Evolutionary conservation across 768 basidiomycete species (phyloP).

Genomic region (Agaricus blazei): DNA sequence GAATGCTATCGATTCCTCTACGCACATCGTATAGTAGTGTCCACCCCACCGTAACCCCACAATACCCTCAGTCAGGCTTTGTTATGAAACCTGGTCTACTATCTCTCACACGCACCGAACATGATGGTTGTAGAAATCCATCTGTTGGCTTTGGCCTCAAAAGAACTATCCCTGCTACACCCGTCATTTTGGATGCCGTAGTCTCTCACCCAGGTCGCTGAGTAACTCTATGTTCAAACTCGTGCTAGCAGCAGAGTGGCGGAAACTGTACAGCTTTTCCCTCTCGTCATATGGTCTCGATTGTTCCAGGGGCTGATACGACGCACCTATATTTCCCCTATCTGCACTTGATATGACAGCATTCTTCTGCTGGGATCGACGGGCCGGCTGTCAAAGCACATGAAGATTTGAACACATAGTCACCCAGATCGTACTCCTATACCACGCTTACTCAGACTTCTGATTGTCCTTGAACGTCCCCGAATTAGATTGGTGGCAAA

Average conservation of each 20-base stretch:
- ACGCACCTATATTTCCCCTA: constrained; percentile 78
- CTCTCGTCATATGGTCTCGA: constrained; percentile 54
- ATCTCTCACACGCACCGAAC: constrained; percentile 47
- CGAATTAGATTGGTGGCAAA: no score
- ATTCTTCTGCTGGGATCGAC: constrained; percentile 71
- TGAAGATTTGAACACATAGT: constrained; percentile 48
- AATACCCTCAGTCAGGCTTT: no score
- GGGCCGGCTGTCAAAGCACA: constrained; percentile 63
- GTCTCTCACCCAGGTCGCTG: constrained; percentile 14
- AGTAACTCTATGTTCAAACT: no score
- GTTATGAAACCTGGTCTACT: constrained; percentile 69
- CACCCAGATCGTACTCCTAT: constrained; percentile 74
- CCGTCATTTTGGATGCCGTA: constrained; percentile 77
- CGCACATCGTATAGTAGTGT: constrained; percentile 11
- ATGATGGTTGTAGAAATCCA: constrained; percentile 13
- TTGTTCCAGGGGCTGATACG: constrained; percentile 60
- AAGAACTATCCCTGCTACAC: constrained; percentile 51
- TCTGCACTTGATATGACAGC: constrained; percentile 69
- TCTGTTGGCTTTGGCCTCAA: no score
- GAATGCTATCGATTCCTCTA: constrained; percentile 53
- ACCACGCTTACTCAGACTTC: constrained; percentile 80
- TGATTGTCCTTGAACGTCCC: constrained; percentile 48
- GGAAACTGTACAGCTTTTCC: constrained; percentile 24
- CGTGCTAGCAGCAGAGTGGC: no score
- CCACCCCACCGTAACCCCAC: no score